Base-by-base conservation (phyloP, 768 basidiomycete species). In the Hericium coralloides region DNA sequence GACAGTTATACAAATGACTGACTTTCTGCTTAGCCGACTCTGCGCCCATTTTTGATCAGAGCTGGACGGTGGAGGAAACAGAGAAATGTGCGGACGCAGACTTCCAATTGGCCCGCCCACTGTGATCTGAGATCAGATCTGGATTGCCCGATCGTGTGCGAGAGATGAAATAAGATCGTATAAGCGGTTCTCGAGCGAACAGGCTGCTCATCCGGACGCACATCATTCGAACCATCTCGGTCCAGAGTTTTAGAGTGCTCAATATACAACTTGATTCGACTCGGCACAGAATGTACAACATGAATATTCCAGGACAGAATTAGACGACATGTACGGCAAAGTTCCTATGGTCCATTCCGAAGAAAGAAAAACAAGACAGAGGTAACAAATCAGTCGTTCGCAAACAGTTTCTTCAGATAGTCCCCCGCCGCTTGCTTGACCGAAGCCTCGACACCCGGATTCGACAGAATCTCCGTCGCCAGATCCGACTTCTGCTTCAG, bases 391-490 rank as follows among this genome's bases (percentile, higher is more conserved):
- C 57, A 76, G 57, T 79, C 77, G 51, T 70, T 63, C 31, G 71
- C 66, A 59, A 88, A 84, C 26, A 87, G 70, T 65, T 79, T 83
- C 70, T 85, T 85, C 62, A 89, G 70, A 70, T 85, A 89, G 52
- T 88, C 86, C 45, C 81, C 77, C 3, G 86, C 87, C 4, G 81
- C 82, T 61, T 81, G 79, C 67, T 81, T 83, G 54, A 88, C 74
- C 12, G 76, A 73, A n/a, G 74, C 74, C 59, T 87, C 85, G 8
- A 81, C 75, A 38, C 70, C 72, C 6, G 78, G 76, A 60, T 82
- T 87, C 20, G 76, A 74, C 60, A 90, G 69, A 41, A 90, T 59
- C 53, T 87, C 84, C 74, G 84, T 81, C 22, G 88, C 88, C 58
- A 79, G 78, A 57, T 83, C 80, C 23, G 81, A 79, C 63, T 81